phyloP scores from a whole-genome alignment of 352 stramenopile species.

The Phytopythium litorale region DNA sequence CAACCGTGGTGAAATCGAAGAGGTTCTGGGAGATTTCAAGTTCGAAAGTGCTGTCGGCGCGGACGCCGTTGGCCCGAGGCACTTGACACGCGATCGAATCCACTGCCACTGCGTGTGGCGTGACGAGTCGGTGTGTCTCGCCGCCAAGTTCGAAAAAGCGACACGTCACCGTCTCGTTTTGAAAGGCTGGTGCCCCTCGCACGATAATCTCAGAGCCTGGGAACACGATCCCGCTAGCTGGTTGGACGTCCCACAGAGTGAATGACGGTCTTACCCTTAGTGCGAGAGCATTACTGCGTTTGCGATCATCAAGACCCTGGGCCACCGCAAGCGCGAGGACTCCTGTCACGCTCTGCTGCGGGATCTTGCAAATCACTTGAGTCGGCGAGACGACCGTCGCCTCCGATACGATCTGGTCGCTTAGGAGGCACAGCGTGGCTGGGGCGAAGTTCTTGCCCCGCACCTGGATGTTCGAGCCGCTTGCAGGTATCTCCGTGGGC shows the following conservation, averaged over 20 bases:
- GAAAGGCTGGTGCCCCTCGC: constrained; percentile 16
- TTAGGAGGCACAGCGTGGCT: constrained; percentile 12
- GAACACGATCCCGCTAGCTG: constrained; percentile 17
- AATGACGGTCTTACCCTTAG: constrained; percentile 12
- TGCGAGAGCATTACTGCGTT: constrained; percentile 7
- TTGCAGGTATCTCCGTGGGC: constrained; percentile 10
- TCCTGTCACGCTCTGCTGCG: constrained; percentile 3
- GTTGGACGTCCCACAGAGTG: constrained; percentile 18
- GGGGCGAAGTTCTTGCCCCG: constrained; percentile 11
- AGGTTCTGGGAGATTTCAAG: constrained; percentile 24
- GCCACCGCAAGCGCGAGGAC: constrained; percentile 16
- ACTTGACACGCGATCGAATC: constrained; percentile 21
- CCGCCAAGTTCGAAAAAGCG: constrained; percentile 11
- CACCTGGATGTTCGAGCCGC: constrained; percentile 13
- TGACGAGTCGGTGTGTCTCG: not conserved
- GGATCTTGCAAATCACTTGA: constrained; percentile 8
- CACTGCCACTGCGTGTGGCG: constrained; percentile 13
- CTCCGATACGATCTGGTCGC: constrained; percentile 1
- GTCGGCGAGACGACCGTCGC: constrained; percentile 7
- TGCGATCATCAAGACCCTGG: not conserved
- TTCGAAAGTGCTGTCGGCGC: not conserved
- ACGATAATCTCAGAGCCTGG: constrained; percentile 19
- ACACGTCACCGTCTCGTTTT: constrained; percentile 6
- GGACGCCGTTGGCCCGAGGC: constrained; percentile 8
- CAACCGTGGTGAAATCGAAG: constrained; percentile 16